Conservation (phyloP, 106 monocot genomes). For the Agapanthus africanus region DNA sequence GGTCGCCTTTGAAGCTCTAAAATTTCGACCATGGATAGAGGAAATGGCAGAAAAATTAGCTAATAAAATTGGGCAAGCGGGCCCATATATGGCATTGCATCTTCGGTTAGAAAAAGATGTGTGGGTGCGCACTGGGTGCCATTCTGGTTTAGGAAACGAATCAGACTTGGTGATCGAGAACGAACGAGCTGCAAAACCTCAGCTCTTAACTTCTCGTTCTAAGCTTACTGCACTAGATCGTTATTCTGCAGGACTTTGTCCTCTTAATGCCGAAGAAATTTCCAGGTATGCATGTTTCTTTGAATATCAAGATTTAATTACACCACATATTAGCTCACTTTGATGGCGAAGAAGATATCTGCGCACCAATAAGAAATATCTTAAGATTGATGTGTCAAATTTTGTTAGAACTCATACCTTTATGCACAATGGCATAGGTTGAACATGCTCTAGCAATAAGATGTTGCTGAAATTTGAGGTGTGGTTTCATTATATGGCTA, state of each 20-base stretch:
- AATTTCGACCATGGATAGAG: conserved; percentile 39
- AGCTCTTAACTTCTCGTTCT: conserved; percentile 34
- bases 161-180: conserved; percentile 16
- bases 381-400: no score
- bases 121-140: conserved; percentile 52
- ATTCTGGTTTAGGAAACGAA: conserved; percentile 28
- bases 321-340: background rate
- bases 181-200: conserved; percentile 25
- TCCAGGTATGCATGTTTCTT: conserved; percentile 19
- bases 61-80: conserved; percentile 25
- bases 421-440: no score
- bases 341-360: no score
- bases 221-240: conserved; percentile 27
- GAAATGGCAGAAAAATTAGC: conserved; percentile 23
- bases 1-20: conserved; percentile 44
- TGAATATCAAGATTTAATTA: background rate
- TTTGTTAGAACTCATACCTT: background rate
- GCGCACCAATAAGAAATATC: no score
- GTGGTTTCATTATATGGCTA: no score
- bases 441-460: no score
- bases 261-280: conserved; percentile 38
- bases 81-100: conserved; percentile 45
- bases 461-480: no score
- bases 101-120: conserved; percentile 51
- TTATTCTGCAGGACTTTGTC: conserved; percentile 39